These are phyloP conservation scores for Paspalum vaginatum DNA, from an alignment of 176 grass and related monocot genomes.

Conservation along the genomic window DNA sequence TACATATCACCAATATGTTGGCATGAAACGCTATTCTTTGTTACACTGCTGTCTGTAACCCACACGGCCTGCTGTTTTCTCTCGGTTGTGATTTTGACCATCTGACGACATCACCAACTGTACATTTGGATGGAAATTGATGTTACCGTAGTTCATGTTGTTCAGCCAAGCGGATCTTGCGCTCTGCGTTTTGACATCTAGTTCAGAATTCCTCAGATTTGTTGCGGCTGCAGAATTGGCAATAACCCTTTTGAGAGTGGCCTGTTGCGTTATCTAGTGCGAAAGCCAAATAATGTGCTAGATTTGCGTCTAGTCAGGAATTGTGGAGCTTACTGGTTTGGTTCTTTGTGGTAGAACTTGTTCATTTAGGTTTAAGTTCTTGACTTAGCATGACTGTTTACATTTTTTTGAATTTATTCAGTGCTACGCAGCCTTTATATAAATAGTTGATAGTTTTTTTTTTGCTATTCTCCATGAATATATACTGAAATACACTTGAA, in stretches of 20 bases:
- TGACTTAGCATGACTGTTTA: too few species aligned
- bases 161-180: background rate
- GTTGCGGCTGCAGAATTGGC: background rate
- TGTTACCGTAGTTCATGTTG: background rate
- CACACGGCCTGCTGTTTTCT: background rate
- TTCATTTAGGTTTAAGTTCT: too few species aligned
- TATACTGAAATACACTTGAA: too few species aligned
- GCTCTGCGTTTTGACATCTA: background rate
- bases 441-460: too few species aligned
- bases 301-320: background rate
- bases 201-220: background rate
- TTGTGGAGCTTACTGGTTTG: too few species aligned
- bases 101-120: background rate
- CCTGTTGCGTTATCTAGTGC: background rate
- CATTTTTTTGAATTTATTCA: too few species aligned
- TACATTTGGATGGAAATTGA: constrained; percentile 33
- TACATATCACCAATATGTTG: constrained; percentile 32
- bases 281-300: too few species aligned
- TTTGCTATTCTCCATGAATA: too few species aligned
- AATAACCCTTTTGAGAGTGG: background rate
- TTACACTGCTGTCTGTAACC: constrained; percentile 16
- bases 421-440: too few species aligned
- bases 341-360: too few species aligned
- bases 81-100: constrained; percentile 8
- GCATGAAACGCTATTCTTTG: background rate